Conservation (phyloP, 495 filamentous ascomycete species). For the Tuber aestivum region DNA sequence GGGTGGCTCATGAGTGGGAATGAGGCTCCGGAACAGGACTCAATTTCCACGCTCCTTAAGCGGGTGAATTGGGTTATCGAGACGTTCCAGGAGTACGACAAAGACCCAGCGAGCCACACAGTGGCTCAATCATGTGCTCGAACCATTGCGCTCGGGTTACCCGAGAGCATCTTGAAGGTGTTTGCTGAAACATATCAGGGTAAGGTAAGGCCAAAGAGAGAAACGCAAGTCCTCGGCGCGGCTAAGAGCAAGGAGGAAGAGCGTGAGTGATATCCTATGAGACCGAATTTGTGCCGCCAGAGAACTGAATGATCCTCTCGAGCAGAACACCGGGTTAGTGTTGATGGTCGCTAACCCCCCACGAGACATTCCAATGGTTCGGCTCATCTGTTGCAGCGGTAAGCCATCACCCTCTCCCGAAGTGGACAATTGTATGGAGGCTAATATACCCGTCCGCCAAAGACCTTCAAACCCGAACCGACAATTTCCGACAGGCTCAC, state of each 20-base stretch:
- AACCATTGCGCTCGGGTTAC: background rate
- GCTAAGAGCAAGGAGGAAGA: background rate
- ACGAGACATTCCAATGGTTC: background rate
- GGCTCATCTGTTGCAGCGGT: background rate
- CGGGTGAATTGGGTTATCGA: background rate
- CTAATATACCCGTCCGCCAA: background rate
- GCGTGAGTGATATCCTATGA: background rate
- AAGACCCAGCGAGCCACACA: fast-evolving
- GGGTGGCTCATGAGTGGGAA: background rate
- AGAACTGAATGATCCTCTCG: background rate
- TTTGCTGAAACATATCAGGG: background rate
- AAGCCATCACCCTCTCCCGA: background rate
- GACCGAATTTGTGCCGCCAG: background rate
- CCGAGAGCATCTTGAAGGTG: background rate
- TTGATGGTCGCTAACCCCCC: background rate
- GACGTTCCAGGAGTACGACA: background rate
- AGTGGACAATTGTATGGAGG: background rate
- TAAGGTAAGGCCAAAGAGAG: background rate
- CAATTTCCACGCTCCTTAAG: background rate
- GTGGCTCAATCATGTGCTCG: background rate
- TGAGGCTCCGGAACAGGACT: background rate
- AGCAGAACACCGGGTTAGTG: background rate
- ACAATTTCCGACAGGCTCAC: background rate
- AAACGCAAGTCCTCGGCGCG: background rate
- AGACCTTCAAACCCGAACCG: background rate